Conservation (phyloP, 2,329 filamentous ascomycete species). For the Lachnellula subtilissima region DNA sequence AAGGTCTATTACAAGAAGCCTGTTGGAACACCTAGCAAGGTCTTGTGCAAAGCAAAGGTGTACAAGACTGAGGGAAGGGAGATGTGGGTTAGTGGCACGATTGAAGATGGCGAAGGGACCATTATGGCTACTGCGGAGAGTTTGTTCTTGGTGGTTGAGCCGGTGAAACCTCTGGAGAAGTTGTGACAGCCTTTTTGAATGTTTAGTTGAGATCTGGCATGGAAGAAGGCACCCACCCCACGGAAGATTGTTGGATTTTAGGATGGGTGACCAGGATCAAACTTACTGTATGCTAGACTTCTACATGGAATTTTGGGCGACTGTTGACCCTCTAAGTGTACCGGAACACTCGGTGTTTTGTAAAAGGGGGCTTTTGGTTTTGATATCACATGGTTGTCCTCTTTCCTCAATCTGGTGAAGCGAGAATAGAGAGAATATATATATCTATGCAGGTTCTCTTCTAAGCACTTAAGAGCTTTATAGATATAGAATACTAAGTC, state of each 20-base stretch:
- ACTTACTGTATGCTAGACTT: too few species aligned
- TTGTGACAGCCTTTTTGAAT: constrained; percentile 10
- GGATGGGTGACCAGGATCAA: too few species aligned
- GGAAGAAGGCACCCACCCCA: not conserved
- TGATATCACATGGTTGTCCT: too few species aligned
- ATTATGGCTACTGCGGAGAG: constrained; percentile 48
- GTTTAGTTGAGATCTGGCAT: not conserved
- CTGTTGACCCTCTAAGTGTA: too few species aligned
- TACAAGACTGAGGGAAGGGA: constrained; percentile 50
- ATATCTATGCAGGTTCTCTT: too few species aligned
- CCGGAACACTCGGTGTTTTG: too few species aligned
- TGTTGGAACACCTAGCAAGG: constrained; percentile 43
- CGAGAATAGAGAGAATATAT: too few species aligned
- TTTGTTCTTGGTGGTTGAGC: constrained; percentile 36
- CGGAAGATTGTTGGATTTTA: not conserved
- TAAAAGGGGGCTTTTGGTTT: too few species aligned
- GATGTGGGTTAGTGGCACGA: constrained; percentile 42
- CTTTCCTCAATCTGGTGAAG: too few species aligned
- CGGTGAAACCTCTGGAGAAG: constrained; percentile 6
- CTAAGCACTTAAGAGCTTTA: too few species aligned
- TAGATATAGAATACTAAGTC: too few species aligned
- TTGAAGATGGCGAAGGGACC: constrained; percentile 45
- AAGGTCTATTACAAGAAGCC: constrained; percentile 51
- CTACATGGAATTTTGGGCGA: too few species aligned
- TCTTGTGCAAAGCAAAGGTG: constrained; percentile 43